Percentiles rank a stretch among this genome's conserved stretches.
Conservation (phyloP, 805 yeast species). For the Nakazawaea siamensis region DNA sequence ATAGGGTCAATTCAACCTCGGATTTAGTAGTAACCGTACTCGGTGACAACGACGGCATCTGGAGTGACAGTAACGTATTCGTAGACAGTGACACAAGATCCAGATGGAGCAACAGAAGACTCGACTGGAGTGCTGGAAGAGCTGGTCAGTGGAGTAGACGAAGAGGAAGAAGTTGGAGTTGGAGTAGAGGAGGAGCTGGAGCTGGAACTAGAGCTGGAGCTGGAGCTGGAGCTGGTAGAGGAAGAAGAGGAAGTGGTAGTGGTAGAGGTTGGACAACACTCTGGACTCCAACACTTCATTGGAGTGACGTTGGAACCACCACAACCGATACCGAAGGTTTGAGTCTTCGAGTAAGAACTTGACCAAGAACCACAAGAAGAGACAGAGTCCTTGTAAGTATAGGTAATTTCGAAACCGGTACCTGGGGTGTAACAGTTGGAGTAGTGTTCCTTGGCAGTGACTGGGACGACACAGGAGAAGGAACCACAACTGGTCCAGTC, state of each 20-base stretch:
- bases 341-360: neutral
- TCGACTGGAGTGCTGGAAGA: neutral
- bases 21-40: neutral
- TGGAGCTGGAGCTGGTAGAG: neutral
- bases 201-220: neutral
- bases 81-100: conserved; percentile 6
- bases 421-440: conserved; percentile 1
- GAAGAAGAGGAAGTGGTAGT: neutral
- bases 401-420: conserved; percentile 1
- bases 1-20: too few species aligned
- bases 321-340: conserved; percentile 3
- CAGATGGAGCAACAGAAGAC: conserved; percentile 1
- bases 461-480: neutral
- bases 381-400: conserved; percentile 1
- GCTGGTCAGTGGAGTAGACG: neutral
- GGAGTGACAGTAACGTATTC: conserved; percentile 4
- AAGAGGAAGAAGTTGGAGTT: neutral
- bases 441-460: neutral
- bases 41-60: conserved; percentile 1
- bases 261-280: conserved; percentile 1
- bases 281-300: conserved; percentile 3
- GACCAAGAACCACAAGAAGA: conserved; percentile 1
- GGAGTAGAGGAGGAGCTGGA: neutral
- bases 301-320: neutral
- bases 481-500: neutral